A percentile compares a stretch with the other conserved stretches of the same genome.
These are phyloP conservation scores for Ceratocystis variospora DNA, from an alignment of 2,329 filamentous ascomycete genomes.

Conservation along the genomic window DNA sequence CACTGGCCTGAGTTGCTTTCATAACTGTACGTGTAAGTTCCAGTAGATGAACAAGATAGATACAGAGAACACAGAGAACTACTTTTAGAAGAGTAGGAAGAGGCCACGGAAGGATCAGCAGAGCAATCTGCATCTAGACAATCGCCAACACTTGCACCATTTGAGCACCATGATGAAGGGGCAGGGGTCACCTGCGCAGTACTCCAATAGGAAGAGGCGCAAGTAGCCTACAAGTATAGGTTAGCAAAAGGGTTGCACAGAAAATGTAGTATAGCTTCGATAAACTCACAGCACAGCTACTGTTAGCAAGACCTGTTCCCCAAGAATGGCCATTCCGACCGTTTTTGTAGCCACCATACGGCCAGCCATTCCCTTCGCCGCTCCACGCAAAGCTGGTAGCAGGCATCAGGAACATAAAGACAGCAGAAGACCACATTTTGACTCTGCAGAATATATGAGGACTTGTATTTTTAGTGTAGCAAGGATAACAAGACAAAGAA, in stretches of 20 bases:
- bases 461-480: neutral
- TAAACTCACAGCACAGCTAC: constrained; percentile 19
- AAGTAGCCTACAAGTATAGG: constrained; percentile 12
- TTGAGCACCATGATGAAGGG: constrained; percentile 21
- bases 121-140: constrained; percentile 23
- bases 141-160: constrained; percentile 18
- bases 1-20: constrained; percentile 17
- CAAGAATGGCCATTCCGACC: constrained; percentile 6
- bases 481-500: neutral
- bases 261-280: neutral
- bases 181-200: constrained; percentile 21
- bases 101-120: constrained; percentile 19
- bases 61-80: constrained; percentile 22
- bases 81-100: constrained; percentile 21
- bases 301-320: constrained; percentile 8
- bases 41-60: constrained; percentile 20
- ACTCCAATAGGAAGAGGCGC: constrained; percentile 23
- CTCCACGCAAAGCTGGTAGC: constrained; percentile 13
- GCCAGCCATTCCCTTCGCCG: constrained; percentile 15
- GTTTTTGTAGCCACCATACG: constrained; percentile 14
- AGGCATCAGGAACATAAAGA: constrained; percentile 15
- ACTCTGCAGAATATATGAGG: neutral
- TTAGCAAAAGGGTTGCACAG: constrained; percentile 5
- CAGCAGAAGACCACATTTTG: constrained; percentile 15
- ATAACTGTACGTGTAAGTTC: constrained; percentile 23